Percentiles rank a stretch among this genome's conserved stretches.
Conservation (phyloP, 176 grass and related monocot species). For the Coix lacrymajobi region DNA sequence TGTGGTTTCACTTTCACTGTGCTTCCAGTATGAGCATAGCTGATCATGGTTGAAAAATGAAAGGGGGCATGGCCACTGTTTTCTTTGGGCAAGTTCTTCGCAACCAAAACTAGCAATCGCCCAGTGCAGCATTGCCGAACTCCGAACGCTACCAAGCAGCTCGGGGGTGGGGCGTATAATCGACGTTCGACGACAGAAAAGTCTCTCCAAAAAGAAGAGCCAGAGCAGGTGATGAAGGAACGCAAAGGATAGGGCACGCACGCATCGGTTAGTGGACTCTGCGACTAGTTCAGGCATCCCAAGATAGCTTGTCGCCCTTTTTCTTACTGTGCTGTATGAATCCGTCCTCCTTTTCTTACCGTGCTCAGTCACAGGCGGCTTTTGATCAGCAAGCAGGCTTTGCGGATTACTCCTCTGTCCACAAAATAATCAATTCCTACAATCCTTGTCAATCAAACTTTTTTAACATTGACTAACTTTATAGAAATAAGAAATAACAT, state of each 20-base stretch:
- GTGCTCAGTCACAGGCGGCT: background rate
- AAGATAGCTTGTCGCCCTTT: constrained; percentile 33
- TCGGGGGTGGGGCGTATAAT: background rate
- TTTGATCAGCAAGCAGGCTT: background rate
- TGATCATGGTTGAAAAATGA: background rate
- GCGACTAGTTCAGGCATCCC: constrained; percentile 28
- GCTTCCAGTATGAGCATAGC: background rate
- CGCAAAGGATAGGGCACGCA: background rate
- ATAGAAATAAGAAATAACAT: too few species aligned
- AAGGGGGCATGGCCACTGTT: background rate
- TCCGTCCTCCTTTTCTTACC: background rate
- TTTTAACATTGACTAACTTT: too few species aligned
- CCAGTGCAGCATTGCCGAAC: too few species aligned
- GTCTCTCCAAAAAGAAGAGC: background rate
- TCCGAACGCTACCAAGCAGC: background rate
- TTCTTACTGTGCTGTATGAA: too few species aligned
- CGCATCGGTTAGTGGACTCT: constrained; percentile 34
- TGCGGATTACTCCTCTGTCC: too few species aligned
- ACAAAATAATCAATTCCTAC: too few species aligned
- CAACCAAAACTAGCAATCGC: too few species aligned
- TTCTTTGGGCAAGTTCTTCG: background rate
- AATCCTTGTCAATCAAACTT: too few species aligned
- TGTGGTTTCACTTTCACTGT: too few species aligned
- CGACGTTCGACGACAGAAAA: background rate
- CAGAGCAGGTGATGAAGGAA: background rate